Evolutionary conservation across 2,329 filamentous ascomycete genomes (phyloP), one percentile per base, ranked within the genome.

Genomic region (Fusarium tuaranense): DNA sequence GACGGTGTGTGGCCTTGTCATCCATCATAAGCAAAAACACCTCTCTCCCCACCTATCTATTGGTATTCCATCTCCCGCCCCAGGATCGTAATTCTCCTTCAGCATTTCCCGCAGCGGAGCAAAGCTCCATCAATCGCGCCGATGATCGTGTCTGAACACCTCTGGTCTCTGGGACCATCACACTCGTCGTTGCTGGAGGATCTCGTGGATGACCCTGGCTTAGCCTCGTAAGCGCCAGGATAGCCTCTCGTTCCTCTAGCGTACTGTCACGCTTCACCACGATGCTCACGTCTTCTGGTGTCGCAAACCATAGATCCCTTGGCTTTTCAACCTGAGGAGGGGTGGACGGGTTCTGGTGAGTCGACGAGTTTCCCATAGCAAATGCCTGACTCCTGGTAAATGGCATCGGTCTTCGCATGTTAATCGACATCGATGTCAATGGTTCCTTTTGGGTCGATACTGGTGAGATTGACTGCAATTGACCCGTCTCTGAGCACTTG

Each of bases 361-460:
- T 12, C 14, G 80, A 36, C 2, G 78, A 61, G 22, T 80, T 75
- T 10, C 77, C 68, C 9, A 78, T 36, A 53, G 72, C 78, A 51
- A 81, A 79, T 5, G 76, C 68, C 8, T 81, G 71, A 22, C 66
- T 66, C 32, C 67, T 74, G 9, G 69, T 68, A 39, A 76, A 78
- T 14, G 57, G 38, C 38, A 53, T 68, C 6, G 70, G 71, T 32
- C 68, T 76, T 4, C 80, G 78, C 68, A 81, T 62, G 55, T 83
- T 83, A 13, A 78, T 73, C 18, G 82, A 83, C 32, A 83, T 75
- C 1, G 78, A 75, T 16, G 76, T 61, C 7, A 83, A 67, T 3
- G 81, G 80, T 12, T 20, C n/a, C n/a, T 62, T 41, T 14, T 63
- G 51, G n/a, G 66, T 46, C 48, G 68, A 65, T 2, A 65, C 36